Conservation (phyloP, 768 basidiomycete genomes). For the Termitomyces titanicus region DNA sequence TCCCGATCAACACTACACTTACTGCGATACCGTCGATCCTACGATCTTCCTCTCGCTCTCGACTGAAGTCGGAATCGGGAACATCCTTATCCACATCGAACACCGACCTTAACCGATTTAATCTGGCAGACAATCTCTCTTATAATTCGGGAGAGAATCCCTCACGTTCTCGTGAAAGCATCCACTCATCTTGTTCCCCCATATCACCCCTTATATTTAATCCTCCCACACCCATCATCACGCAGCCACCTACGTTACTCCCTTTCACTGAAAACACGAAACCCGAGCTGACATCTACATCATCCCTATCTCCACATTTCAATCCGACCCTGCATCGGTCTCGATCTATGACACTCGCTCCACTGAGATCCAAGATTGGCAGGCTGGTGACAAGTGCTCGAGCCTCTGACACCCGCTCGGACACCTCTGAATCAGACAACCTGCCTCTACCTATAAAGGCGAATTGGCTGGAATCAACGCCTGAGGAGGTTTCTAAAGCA, state of each 20-base stretch:
- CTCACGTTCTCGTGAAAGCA: conserved; percentile 6
- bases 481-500: conserved; percentile 5
- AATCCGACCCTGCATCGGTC: conserved; percentile 17
- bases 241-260: background rate
- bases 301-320: conserved; percentile 9
- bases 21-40: background rate
- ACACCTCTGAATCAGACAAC: background rate
- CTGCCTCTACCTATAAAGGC: conserved; percentile 8
- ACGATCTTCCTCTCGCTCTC: conserved; percentile 2
- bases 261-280: conserved; percentile 10
- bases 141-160: conserved; percentile 17
- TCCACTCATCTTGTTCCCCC: conserved; percentile 14
- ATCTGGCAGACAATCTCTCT: conserved; percentile 19
- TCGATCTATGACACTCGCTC: conserved; percentile 16
- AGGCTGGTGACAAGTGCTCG: conserved; percentile 1
- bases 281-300: conserved; percentile 6
- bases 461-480: conserved; percentile 9
- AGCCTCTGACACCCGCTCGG: background rate
- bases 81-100: conserved; percentile 10
- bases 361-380: conserved; percentile 11
- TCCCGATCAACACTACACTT: conserved; percentile 4
- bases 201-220: conserved; percentile 29
- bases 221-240: conserved; percentile 20
- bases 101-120: conserved; percentile 21
- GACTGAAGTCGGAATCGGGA: conserved; percentile 7